Base-by-base conservation (phyloP, 331 rosid genomes). In the Quercus phellos region DNA sequence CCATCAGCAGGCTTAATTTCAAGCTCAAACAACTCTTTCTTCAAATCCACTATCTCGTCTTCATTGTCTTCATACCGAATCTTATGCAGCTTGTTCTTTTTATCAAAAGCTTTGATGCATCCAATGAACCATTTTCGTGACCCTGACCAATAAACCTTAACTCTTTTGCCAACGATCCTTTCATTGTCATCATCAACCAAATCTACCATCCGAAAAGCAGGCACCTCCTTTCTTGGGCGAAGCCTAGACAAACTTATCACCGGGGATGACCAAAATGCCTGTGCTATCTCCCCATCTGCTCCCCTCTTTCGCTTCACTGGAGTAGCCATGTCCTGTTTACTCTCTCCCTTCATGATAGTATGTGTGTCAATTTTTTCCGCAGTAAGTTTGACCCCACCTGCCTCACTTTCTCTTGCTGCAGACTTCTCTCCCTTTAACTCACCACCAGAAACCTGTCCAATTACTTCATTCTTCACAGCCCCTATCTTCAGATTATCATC, bases 101-200 rank as follows among this genome's bases (percentile, higher is more conserved):
- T 5, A 66, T 66, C 70, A 66, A 66, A 66, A 32, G 70, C 70
- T 66, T 66, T 66, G 51, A 66, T 17, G 51, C 70, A 4, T 66
- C 70, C 70, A 3, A 22, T 66, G 42, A 66, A 66, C 70, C 70
- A 66, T 66, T 66, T 66, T 32, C 70, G 70, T 34, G 70, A 66
- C 19, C 70, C 70, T 16, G 70, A 66, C 70, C 70, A 66, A 43
- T 66, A 66, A 66, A 66, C 70, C 70, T 66, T 66, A 32, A 66
- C 70, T 66, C 24, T 66, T 66, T 66, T 66, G 70, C 70, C 70
- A 66, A 66, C 42, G 7, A 66, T 34, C 50, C 43, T 66, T 18
- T 34, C 70, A 32, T 66, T 66, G 34, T 66, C 70, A 18, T 32
- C 51, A 7, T 66, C 70, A 13, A 16, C 50, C 70, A 66, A 66